Conservation (phyloP, 805 yeast genomes). For the Grigorovia transvaalensis region DNA sequence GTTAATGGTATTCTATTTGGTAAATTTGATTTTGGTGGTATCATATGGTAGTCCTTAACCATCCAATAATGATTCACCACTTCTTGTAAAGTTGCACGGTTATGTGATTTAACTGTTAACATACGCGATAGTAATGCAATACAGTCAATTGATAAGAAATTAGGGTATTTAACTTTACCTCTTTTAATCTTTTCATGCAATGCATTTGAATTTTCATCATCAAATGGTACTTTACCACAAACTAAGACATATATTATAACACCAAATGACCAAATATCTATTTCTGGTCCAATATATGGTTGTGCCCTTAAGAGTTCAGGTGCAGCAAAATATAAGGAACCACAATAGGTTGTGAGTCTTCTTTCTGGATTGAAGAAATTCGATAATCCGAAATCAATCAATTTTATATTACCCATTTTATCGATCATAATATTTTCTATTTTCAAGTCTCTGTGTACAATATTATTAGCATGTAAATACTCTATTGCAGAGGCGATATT, state of each 20-base stretch:
- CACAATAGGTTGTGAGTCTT: conserved; percentile 85
- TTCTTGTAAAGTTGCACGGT: conserved; percentile 69
- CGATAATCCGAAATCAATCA: conserved; percentile 92
- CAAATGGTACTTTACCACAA: conserved; percentile 97
- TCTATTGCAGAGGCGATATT: conserved; percentile 88
- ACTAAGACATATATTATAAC: conserved; percentile 89
- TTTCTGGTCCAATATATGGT: conserved; percentile 94
- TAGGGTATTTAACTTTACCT: conserved; percentile 87
- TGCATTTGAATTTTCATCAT: conserved; percentile 83
- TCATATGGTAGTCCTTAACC: conserved; percentile 68
- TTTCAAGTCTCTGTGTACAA: conserved; percentile 93
- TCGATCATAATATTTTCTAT: conserved; percentile 94
- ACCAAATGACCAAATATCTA: conserved; percentile 97
- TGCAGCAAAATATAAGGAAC: conserved; percentile 95
- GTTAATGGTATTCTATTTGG: conserved; percentile 67
- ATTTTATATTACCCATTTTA: conserved; percentile 83
- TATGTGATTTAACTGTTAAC: conserved; percentile 80
- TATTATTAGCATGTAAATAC: conserved; percentile 86
- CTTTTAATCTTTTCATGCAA: conserved; percentile 87
- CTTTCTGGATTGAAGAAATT: conserved; percentile 66
- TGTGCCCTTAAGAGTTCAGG: conserved; percentile 88
- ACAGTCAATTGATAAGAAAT: conserved; percentile 66
- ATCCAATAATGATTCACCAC: conserved; percentile 90
- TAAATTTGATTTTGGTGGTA: conserved; percentile 47
- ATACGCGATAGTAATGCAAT: conserved; percentile 68